phyloP scores from a whole-genome alignment of 2,329 filamentous ascomycete species.

The Botrytis aclada region DNA sequence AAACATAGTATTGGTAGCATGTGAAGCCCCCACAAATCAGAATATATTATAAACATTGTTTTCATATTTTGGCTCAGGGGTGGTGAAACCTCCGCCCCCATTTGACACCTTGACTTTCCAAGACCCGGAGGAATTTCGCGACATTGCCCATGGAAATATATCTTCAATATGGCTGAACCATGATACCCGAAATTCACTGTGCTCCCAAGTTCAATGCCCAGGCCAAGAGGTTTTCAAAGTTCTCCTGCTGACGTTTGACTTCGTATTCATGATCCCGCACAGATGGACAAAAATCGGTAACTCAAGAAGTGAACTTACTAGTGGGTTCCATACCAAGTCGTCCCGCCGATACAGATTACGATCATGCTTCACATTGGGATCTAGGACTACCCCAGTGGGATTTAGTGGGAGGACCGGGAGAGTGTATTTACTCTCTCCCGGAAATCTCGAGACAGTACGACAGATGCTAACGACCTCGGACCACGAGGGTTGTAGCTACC shows the following conservation, averaged over 20 bases:
- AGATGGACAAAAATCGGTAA: not conserved
- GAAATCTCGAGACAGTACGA: slow-evolving; percentile 8
- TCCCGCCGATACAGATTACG: not conserved
- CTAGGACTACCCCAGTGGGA: not conserved
- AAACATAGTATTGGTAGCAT: slow-evolving; percentile 7
- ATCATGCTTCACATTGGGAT: not conserved
- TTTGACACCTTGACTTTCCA: not conserved
- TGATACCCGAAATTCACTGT: not conserved
- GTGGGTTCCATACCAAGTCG: not conserved
- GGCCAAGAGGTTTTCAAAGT: not conserved
- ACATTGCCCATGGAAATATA: not conserved
- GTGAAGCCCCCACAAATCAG: slow-evolving; percentile 6
- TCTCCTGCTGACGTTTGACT: not conserved
- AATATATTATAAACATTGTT: not conserved
- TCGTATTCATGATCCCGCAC: slow-evolving; percentile 8
- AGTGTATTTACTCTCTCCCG: slow-evolving; percentile 3
- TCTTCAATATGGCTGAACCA: not conserved
- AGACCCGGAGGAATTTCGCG: not conserved
- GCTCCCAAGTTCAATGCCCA: not conserved
- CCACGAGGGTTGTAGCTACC: not conserved
- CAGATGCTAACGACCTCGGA: slow-evolving; percentile 10
- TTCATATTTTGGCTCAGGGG: slow-evolving; percentile 2
- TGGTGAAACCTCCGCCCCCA: slow-evolving; percentile 6
- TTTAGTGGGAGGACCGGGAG: slow-evolving; percentile 4
- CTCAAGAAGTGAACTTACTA: not conserved